Percentiles rank a stretch among this genome's conserved stretches.
Evolutionary conservation across 2,329 filamentous ascomycete species (phyloP).

Genomic region (Cercospora janseana): DNA sequence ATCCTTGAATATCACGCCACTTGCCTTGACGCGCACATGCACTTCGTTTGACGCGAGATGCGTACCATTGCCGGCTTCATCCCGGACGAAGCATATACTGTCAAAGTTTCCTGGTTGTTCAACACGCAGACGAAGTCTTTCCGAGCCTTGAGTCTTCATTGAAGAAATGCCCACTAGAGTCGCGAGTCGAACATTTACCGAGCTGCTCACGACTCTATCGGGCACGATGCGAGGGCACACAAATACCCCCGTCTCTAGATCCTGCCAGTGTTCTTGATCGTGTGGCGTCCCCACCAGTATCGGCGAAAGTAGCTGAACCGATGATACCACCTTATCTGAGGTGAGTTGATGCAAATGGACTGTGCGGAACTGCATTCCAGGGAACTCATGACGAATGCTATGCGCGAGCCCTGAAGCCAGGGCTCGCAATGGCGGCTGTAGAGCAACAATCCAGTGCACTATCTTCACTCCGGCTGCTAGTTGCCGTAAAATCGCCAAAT

Average conservation of each 20-base stretch:
- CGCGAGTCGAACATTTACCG: too few species aligned
- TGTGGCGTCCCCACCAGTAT: not conserved
- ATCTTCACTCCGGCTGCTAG: too few species aligned
- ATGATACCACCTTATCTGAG: not conserved
- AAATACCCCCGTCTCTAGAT: not conserved
- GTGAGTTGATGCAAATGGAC: not conserved
- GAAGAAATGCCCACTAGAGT: too few species aligned
- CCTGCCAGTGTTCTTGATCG: not conserved
- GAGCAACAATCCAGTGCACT: too few species aligned
- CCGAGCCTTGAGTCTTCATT: too few species aligned
- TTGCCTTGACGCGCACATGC: not conserved
- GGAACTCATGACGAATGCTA: not conserved
- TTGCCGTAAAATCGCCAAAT: too few species aligned
- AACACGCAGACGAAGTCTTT: too few species aligned
- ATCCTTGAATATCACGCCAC: not conserved
- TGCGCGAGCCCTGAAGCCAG: not conserved
- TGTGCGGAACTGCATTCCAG: not conserved
- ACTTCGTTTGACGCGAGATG: not conserved
- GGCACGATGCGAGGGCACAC: not conserved
- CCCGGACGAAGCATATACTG: too few species aligned
- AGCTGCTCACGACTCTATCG: not conserved
- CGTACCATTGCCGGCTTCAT: not conserved
- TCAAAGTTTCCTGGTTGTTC: too few species aligned
- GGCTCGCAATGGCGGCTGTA: not conserved
- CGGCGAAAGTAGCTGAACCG: not conserved